Conservation (phyloP, 148 eudicot species). For the Heliamphora exappendiculata region DNA sequence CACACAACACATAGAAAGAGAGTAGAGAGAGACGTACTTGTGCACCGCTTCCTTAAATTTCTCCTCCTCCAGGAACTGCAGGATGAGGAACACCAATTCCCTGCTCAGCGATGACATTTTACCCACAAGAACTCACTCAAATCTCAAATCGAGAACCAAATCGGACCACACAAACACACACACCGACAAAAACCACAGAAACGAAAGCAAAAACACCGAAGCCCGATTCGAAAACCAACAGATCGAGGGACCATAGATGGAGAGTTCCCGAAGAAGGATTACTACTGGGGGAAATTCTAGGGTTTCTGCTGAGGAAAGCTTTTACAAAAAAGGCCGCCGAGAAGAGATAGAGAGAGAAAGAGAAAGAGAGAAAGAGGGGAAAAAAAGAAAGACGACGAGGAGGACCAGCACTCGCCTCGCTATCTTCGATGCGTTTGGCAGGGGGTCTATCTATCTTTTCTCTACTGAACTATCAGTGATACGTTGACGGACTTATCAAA, state of each 20-base stretch:
- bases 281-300: constrained; percentile 46
- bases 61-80: constrained; percentile 83
- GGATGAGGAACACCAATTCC: constrained; percentile 77
- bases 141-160: constrained; percentile 9
- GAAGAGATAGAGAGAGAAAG: neutral
- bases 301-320: constrained; percentile 31
- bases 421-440: constrained; percentile 53
- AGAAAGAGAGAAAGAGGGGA: constrained; percentile 12
- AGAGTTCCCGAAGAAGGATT: neutral
- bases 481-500: constrained; percentile 10
- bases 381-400: constrained; percentile 10
- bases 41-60: constrained; percentile 85
- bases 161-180: neutral
- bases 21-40: constrained; percentile 31
- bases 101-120: constrained; percentile 82
- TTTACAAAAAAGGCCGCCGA: constrained; percentile 26
- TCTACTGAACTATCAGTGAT: constrained; percentile 47
- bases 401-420: constrained; percentile 46
- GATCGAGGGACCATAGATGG: neutral
- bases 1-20: too few relatives aligned
- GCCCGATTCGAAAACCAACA: neutral
- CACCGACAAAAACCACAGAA: neutral
- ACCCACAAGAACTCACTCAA: neutral
- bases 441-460: constrained; percentile 23
- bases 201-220: neutral